Evolutionary conservation across 768 basidiomycete genomes (phyloP).

Genomic region (Ephemerocybe angulata): DNA sequence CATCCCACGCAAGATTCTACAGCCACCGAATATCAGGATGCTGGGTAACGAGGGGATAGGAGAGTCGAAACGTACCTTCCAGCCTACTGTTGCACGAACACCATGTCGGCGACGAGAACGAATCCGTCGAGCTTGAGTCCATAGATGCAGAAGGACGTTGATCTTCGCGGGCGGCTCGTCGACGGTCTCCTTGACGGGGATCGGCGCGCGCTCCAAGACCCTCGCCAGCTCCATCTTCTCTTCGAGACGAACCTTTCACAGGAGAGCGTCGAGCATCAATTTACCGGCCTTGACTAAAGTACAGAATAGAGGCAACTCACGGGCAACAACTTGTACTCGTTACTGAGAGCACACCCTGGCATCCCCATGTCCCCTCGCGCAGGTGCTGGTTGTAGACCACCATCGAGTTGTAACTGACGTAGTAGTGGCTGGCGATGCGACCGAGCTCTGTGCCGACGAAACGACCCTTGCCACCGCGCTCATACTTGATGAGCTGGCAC

Average conservation of each 20-base stretch:
- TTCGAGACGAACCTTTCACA: too few species aligned
- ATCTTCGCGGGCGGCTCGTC: too few species aligned
- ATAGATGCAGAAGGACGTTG: too few species aligned
- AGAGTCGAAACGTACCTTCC: conserved; percentile 55
- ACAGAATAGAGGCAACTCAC: conserved; percentile 3
- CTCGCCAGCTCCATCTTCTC: too few species aligned
- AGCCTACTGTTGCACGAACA: too few species aligned
- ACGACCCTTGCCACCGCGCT: too few species aligned
- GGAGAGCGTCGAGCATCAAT: conserved; percentile 75
- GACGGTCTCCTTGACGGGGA: too few species aligned
- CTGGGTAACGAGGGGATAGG: neutral
- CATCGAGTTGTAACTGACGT: conserved; percentile 95
- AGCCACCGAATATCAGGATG: neutral
- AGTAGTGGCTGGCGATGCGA: conserved; percentile 94
- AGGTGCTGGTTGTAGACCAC: conserved; percentile 94
- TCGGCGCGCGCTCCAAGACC: too few species aligned
- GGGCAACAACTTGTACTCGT: conserved; percentile 88
- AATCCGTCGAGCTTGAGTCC: too few species aligned
- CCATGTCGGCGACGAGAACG: too few species aligned
- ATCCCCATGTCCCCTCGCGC: too few species aligned
- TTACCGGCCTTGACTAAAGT: conserved; percentile 86
- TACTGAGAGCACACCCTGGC: conserved; percentile 93
- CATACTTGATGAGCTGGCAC: conserved; percentile 91
- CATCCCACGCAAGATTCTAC: conserved; percentile 87
- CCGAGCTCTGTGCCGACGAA: too few species aligned